Conservation (phyloP, 2,329 filamentous ascomycete species). For the Pseudocercospora macadamiae region DNA sequence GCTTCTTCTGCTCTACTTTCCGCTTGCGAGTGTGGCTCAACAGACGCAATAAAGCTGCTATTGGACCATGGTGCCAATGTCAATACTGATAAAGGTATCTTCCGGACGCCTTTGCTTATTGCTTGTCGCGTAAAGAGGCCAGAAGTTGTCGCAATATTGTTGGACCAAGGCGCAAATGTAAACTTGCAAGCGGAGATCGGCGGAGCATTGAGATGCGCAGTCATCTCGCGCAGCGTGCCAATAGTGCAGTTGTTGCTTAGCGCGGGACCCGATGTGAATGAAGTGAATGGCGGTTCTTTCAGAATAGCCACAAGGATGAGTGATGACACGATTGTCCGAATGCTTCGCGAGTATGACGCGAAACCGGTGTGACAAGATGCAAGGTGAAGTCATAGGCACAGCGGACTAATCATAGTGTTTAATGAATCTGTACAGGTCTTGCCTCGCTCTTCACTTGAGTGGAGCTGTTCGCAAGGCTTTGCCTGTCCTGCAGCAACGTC, state of each 20-base stretch:
- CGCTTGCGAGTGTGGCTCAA: neutral
- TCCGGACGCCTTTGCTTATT: neutral
- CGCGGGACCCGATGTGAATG: conserved; percentile 22
- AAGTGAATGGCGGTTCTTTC: neutral
- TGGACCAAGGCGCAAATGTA: neutral
- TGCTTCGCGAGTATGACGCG: neutral
- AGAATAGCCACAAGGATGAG: neutral
- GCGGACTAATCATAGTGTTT: no score
- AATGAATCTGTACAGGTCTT: no score
- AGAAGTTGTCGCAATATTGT: neutral
- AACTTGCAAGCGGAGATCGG: neutral
- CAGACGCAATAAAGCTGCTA: neutral
- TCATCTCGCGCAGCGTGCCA: neutral
- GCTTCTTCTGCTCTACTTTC: neutral
- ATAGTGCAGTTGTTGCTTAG: conserved; percentile 1
- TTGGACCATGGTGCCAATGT: neutral
- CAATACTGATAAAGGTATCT: neutral
- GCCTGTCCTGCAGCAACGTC: no score
- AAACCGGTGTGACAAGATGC: no score
- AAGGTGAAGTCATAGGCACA: no score
- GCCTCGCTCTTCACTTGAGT: no score
- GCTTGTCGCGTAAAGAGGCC: neutral
- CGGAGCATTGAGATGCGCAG: neutral
- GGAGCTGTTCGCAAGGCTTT: no score
- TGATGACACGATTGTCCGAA: neutral